Percentiles rank a stretch among this genome's conserved stretches.
Evolutionary conservation across 1,284 basidiomycete species (phyloP).

Genomic region (Heimioporus punctisporus): DNA sequence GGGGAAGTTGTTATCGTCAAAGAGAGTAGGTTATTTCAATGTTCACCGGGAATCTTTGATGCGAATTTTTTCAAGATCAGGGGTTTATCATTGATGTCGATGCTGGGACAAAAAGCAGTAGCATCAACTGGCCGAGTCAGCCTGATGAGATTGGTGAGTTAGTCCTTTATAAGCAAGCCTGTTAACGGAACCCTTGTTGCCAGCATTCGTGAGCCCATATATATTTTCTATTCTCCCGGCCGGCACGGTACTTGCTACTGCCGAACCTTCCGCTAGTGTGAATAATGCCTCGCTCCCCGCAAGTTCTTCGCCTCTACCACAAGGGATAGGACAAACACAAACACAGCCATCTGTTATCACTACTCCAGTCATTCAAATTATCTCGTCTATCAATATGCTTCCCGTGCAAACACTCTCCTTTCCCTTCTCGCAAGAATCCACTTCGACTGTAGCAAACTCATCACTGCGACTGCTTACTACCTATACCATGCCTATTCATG

Average conservation of each 20-base stretch:
- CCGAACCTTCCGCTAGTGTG: constrained; percentile 15
- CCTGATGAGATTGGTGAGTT: constrained; percentile 80
- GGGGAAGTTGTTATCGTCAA: constrained; percentile 77
- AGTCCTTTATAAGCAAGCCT: background rate
- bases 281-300: constrained; percentile 27
- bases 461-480: constrained; percentile 52
- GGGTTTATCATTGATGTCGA: constrained; percentile 76
- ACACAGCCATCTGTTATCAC: constrained; percentile 40
- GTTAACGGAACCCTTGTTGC: background rate
- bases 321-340: constrained; percentile 19
- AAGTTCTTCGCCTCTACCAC: constrained; percentile 21
- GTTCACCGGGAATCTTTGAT: background rate
- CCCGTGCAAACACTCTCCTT: constrained; percentile 68
- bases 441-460: constrained; percentile 28
- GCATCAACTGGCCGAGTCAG: constrained; percentile 77
- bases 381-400: constrained; percentile 73
- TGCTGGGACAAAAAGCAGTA: constrained; percentile 62
- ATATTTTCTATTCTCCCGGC: constrained; percentile 81
- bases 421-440: constrained; percentile 50
- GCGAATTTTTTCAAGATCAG: constrained; percentile 50
- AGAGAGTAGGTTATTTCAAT: constrained; percentile 64
- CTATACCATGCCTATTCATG: constrained; percentile 46
- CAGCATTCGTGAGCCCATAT: constrained; percentile 85
- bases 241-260: constrained; percentile 51
- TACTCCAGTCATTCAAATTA: constrained; percentile 74